Conservation (phyloP, 2,329 filamentous ascomycete species). For the Fusarium phyllophilum region DNA sequence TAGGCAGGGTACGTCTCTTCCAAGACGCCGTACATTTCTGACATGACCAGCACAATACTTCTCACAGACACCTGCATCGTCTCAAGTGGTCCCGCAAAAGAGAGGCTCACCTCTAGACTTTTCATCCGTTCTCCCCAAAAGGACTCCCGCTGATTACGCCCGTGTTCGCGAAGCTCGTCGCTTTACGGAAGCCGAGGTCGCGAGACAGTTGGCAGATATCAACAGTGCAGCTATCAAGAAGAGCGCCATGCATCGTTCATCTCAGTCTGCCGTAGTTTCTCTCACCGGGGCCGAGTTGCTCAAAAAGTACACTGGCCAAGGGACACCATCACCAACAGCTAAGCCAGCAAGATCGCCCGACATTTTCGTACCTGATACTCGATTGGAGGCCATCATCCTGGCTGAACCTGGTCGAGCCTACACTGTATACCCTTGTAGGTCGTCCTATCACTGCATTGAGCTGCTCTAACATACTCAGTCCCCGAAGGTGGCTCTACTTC, state of each 20-base stretch:
- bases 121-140: conserved; percentile 1
- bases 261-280: conserved; percentile 11
- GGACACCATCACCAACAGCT: conserved; percentile 3
- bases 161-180: conserved; percentile 4
- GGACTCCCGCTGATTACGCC: conserved; percentile 10
- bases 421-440: conserved; percentile 28
- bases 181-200: conserved; percentile 36
- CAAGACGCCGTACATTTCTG: background rate
- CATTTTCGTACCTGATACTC: background rate
- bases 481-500: conserved; percentile 2
- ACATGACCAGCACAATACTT: conserved; percentile 13
- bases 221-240: conserved; percentile 5
- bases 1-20: conserved; percentile 7
- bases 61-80: background rate
- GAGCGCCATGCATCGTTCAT: conserved; percentile 5
- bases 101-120: conserved; percentile 15
- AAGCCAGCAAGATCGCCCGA: background rate
- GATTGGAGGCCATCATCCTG: conserved; percentile 18
- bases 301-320: conserved; percentile 17
- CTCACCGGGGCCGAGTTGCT: conserved; percentile 26
- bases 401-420: conserved; percentile 34
- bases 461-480: conserved; percentile 26
- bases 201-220: conserved; percentile 16
- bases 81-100: conserved; percentile 10
- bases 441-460: background rate